These are phyloP conservation scores for Penicillium aurantiogriseum DNA, from an alignment of 2,329 filamentous ascomycete species.

Conservation along the genomic window DNA sequence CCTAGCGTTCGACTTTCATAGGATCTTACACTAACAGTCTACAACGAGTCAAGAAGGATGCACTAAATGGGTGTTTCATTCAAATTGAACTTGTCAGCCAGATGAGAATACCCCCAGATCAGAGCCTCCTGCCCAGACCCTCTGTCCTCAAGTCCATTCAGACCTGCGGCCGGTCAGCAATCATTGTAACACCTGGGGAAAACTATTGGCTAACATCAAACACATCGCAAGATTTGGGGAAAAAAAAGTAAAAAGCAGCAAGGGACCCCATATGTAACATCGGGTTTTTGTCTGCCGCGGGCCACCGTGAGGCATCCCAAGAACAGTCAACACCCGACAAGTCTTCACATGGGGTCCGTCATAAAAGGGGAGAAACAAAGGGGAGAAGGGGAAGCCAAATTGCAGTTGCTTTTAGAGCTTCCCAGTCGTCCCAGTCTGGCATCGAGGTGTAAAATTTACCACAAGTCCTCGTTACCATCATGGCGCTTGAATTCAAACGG, in stretches of 20 bases:
- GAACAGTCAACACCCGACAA: neutral
- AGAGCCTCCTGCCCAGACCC: slow-evolving; percentile 6
- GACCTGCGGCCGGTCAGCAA: slow-evolving; percentile 1
- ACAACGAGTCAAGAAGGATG: neutral
- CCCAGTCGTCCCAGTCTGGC: neutral
- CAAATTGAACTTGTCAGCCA: neutral
- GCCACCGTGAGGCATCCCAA: slow-evolving; percentile 1
- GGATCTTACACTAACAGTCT: neutral
- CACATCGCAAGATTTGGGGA: neutral
- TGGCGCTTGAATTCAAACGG: neutral
- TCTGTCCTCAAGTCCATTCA: neutral
- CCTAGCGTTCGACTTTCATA: neutral
- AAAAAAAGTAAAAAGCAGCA: neutral
- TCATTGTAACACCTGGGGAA: neutral
- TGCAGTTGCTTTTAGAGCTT: neutral
- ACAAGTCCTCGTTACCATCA: neutral
- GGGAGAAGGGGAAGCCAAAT: neutral
- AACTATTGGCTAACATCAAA: neutral
- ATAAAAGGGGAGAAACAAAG: neutral
- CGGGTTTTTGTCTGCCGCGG: neutral
- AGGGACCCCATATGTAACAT: neutral
- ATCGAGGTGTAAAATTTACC: neutral
- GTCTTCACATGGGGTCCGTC: neutral
- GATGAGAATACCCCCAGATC: neutral
- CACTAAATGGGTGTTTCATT: neutral